Conservation (phyloP, 768 basidiomycete species). For the Termitomyces sp. region DNA sequence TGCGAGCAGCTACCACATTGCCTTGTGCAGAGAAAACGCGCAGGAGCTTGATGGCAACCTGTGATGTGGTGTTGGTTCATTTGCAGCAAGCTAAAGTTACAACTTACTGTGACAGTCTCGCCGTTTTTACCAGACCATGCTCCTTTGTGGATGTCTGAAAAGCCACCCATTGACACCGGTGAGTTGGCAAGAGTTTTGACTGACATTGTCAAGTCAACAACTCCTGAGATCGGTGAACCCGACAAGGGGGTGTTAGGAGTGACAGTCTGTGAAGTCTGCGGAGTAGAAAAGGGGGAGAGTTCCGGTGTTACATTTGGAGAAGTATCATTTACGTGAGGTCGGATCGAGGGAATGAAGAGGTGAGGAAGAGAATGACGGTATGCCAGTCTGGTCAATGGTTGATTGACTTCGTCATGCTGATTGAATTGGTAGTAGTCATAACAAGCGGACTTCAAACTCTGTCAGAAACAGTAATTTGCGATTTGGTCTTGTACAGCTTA, state of each 20-base stretch:
- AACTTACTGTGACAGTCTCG: constrained; percentile 7
- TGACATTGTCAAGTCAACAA: constrained; percentile 27
- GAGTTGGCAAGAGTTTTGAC: constrained; percentile 20
- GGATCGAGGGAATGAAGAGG: neutral
- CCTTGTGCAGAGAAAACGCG: constrained; percentile 27
- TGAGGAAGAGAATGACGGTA: no score
- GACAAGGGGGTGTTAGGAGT: constrained; percentile 25
- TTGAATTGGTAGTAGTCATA: constrained; percentile 10
- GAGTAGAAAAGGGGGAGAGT: neutral
- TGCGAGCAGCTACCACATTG: constrained; percentile 29
- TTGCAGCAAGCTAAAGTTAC: neutral
- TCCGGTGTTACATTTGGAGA: neutral
- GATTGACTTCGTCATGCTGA: no score
- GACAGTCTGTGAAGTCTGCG: neutral
- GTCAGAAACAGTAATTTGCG: neutral
- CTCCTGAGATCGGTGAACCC: constrained; percentile 25
- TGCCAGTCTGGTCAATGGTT: no score
- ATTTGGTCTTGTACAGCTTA: neutral
- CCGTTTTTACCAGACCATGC: constrained; percentile 21
- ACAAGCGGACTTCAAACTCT: neutral
- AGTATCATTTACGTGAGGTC: neutral
- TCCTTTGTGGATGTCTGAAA: constrained; percentile 45
- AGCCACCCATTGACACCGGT: constrained; percentile 41
- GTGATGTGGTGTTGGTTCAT: neutral
- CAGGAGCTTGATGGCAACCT: constrained; percentile 48